These are phyloP conservation scores for Haplosporangium gracile DNA, from an alignment of 192 early-diverging fungal genomes.

Conservation along the genomic window DNA sequence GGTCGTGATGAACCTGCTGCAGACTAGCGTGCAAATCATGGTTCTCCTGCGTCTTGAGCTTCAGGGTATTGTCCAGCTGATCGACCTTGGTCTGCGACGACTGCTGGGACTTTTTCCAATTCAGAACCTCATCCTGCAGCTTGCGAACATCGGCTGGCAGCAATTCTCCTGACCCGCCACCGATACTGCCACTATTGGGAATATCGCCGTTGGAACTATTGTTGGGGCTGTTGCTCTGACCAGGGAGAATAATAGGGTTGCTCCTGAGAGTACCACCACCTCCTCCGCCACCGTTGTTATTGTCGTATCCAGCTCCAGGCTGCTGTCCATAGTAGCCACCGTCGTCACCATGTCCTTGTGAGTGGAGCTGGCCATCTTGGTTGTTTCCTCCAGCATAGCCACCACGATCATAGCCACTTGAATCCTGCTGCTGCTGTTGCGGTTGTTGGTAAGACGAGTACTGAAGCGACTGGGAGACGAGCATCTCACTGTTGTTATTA, in stretches of 20 bases:
- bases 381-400: slow-evolving; percentile 7
- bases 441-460: slow-evolving; percentile 10
- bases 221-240: slow-evolving; percentile 8
- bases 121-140: slow-evolving; percentile 45
- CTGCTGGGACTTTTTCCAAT: slow-evolving; percentile 51
- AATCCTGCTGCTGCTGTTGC: neutral
- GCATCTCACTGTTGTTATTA: neutral
- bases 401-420: slow-evolving; percentile 11
- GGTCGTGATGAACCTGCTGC: slow-evolving; percentile 44
- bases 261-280: neutral
- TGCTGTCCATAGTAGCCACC: neutral
- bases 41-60: slow-evolving; percentile 51
- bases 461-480: slow-evolving; percentile 13
- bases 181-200: slow-evolving; percentile 8
- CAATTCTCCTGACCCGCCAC: slow-evolving; percentile 14
- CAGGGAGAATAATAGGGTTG: neutral
- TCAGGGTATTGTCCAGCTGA: slow-evolving; percentile 29
- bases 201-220: neutral
- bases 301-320: neutral
- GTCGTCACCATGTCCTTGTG: neutral
- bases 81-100: slow-evolving; percentile 36
- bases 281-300: neutral
- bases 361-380: neutral
- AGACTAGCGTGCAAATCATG: slow-evolving; percentile 37
- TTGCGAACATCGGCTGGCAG: slow-evolving; percentile 41